Conservation (phyloP, 2,329 filamentous ascomycete genomes). For the Chrysoporthe cubensis region DNA sequence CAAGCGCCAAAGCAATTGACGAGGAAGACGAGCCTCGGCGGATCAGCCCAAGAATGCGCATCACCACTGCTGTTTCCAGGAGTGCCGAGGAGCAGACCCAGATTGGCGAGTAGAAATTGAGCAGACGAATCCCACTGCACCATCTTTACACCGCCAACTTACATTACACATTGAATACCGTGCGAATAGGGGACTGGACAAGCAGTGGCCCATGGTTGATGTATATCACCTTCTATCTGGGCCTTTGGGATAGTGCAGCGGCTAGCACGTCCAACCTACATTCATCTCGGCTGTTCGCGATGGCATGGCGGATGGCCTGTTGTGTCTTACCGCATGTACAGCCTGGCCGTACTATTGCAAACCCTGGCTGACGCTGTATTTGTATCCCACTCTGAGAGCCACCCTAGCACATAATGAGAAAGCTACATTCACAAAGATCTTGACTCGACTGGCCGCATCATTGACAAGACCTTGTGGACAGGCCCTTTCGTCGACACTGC, state of each 20-base stretch:
- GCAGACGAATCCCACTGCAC: neutral
- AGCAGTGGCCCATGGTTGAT: neutral
- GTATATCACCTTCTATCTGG: neutral
- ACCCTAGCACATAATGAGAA: neutral
- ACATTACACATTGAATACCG: conserved; percentile 5
- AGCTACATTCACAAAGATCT: neutral
- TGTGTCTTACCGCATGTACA: neutral
- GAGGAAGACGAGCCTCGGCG: conserved; percentile 51
- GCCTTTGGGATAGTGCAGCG: neutral
- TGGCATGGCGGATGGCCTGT: neutral
- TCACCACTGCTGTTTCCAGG: neutral
- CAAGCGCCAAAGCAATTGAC: conserved; percentile 50
- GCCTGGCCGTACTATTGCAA: neutral
- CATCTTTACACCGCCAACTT: conserved; percentile 1
- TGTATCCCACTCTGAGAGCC: neutral
- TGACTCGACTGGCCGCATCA: neutral
- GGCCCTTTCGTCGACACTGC: neutral
- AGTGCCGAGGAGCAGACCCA: neutral
- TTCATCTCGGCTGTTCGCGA: neutral
- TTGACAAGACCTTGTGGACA: neutral
- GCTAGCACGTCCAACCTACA: neutral
- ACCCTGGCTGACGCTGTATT: neutral
- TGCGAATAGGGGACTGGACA: neutral
- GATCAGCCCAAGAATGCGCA: conserved; percentile 38
- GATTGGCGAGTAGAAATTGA: neutral